Base-by-base conservation (phyloP, 768 basidiomycete genomes). In the Psilocybe tampanensis region DNA sequence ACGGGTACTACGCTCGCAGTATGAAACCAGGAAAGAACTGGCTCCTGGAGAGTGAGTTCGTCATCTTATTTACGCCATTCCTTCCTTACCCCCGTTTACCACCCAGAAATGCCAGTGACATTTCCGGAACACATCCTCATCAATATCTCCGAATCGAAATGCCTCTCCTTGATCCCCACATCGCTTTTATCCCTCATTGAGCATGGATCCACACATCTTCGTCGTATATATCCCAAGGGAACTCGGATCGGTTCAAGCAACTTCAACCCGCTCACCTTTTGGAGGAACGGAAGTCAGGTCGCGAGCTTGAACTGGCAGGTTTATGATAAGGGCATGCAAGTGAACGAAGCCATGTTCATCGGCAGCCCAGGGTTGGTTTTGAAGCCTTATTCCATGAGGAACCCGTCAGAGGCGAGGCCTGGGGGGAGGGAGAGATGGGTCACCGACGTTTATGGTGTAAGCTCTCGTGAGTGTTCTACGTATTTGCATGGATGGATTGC, bases 321-420 rank as follows among this genome's bases (percentile, higher is more conserved):
- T n/a, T 84, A 79, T 61, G 85, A 86, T 62, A 63, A 60, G 1
- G 80, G 80, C 1, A 81, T 83, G 79, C 83, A 84, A 60, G 65
- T 88, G 21, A 86, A 86, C 60, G 86, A 86, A 65, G 86, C 76
- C 0, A 76, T 88, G 78, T 88, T 86, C 63, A 75, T 76, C 0
- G 86, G 82, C 0, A 81, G 76, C 2, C 63, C 69, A 2, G 86
- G 85, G 1, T 87, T 82, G 83, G 78, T 83, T 1, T 66, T 75
- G 32, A 84, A 83, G 60, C 84, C 85, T 44, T 55, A 19, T 52
- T 74, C 57, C 52, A 68, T 60, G 71, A 64, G 32, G 61, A 47
- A 60, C 21, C 44, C 64, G 56, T 2, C 19, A 9, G 36, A 64
- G 54, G 23, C 23, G 68, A 50, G 67, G 24, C 23, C 47, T 3